phyloP scores from a whole-genome alignment of 163 green algal genomes.

The Picocystis sp. region DNA sequence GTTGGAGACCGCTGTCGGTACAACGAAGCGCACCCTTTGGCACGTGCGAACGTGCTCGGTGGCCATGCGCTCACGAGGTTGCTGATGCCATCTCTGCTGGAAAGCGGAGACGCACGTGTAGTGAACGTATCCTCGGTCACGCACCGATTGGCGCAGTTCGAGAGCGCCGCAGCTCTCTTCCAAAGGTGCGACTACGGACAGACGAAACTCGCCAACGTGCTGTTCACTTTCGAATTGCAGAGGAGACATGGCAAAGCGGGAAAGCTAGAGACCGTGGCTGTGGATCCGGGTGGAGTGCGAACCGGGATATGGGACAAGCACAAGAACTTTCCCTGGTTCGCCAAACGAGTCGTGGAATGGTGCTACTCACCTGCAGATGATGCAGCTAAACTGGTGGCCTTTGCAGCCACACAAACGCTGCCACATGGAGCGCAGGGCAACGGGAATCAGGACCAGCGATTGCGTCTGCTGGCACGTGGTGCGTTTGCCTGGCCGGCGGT shows the following conservation, averaged over 20 bases:
- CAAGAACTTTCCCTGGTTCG: background rate
- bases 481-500: constrained; percentile 31
- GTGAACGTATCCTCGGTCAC: constrained; percentile 51
- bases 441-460: constrained; percentile 10
- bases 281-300: constrained; percentile 41
- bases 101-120: constrained; percentile 28
- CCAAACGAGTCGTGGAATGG: constrained; percentile 8
- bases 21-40: no score
- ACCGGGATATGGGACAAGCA: constrained; percentile 45
- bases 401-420: constrained; percentile 24
- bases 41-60: no score
- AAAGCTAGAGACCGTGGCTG: constrained; percentile 33
- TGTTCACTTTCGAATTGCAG: constrained; percentile 58
- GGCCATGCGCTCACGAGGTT: constrained; percentile 38
- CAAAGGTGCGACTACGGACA: constrained; percentile 5
- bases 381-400: constrained; percentile 12
- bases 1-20: no score
- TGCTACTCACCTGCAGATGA: constrained; percentile 24
- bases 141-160: constrained; percentile 42
- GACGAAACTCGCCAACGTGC: constrained; percentile 60
- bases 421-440: constrained; percentile 9
- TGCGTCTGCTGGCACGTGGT: constrained; percentile 41
- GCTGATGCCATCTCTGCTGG: constrained; percentile 13
- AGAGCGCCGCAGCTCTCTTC: constrained; percentile 42
- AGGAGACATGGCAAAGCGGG: constrained; percentile 36